Evolutionary conservation across 805 yeast genomes (phyloP), one percentile per base, ranked within the genome.

Genomic region (Wickerhamomyces rabaulensis): DNA sequence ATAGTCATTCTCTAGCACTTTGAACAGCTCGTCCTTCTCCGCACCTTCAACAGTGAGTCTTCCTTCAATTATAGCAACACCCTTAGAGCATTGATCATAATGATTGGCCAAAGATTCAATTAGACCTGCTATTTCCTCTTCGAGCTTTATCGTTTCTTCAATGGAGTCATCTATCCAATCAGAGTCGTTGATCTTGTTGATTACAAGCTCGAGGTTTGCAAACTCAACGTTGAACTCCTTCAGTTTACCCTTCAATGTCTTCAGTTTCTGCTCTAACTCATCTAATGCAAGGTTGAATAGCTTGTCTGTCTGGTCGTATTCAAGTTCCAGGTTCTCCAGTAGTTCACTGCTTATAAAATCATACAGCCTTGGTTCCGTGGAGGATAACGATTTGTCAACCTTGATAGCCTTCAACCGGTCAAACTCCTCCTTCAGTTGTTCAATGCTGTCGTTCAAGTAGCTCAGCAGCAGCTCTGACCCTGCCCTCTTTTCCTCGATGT

Each of bases 51-150:
- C 51, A 0, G 63, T 57, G n/a, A 66, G 59, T 20, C 61, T 56
- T n/a, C 74, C 64, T 7, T 69, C 50, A 0, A 42, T 41, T 15
- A 67, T 53, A 5, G 65, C 64, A 3, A 68, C 57, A 9, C 79
- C 85, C 50, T 76, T 66, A 12, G 67, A 55, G 54, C 95, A 86
- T 59, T 87, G 89, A 62, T 90, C 97, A 56, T 82, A 88, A 65
- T 90, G 96, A 45, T 78, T 79, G 10, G 96, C 84, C 41, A 90
- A 68, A 56, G 90, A 79, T 46, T 80, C 82, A 29, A 91, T 67
- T 16, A 84, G 69, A 2, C 76, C 73, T 1, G 87, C 95, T 64
- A 88, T 72, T 44, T 85, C 94, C 48, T 74, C 72, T 45, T 88
- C 95, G 42, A 80, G 58, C 2, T 70, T 67, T 15, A 65, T 55